Percentiles rank a stretch among this genome's conserved stretches.
Evolutionary conservation across 1,284 basidiomycete genomes (phyloP).

Genomic region (Malassezia sympodialis): DNA sequence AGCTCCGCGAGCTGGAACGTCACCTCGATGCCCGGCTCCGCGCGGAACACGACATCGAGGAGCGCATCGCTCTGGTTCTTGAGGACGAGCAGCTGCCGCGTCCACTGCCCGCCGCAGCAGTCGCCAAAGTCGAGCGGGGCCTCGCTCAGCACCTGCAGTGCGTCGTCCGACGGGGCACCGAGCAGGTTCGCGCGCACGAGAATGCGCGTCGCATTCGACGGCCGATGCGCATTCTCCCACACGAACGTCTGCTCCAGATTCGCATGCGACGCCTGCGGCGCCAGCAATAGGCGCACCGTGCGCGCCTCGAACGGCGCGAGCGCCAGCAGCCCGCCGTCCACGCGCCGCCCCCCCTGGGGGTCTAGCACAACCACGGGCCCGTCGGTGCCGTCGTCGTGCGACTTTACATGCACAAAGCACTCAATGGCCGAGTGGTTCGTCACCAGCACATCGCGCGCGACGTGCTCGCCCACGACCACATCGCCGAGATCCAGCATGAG

Average conservation of each 20-base stretch:
- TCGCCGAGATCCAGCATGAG: slow-evolving; percentile 43
- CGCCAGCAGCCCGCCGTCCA: slow-evolving; percentile 21
- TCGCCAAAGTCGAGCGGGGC: slow-evolving; percentile 52
- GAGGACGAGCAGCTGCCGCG: slow-evolving; percentile 50
- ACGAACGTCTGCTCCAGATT: slow-evolving; percentile 43
- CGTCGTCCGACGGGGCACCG: slow-evolving; percentile 47
- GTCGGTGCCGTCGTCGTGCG: slow-evolving; percentile 37
- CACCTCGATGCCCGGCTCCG: slow-evolving; percentile 50
- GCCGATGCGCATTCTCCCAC: slow-evolving; percentile 37
- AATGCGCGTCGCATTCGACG: slow-evolving; percentile 31
- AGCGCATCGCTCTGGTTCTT: slow-evolving; percentile 51
- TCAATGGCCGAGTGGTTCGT: slow-evolving; percentile 37
- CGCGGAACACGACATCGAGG: slow-evolving; percentile 51
- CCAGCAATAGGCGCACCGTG: slow-evolving; percentile 10
- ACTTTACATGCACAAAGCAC: slow-evolving; percentile 36
- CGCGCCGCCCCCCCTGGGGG: slow-evolving; percentile 16
- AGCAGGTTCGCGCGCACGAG: slow-evolving; percentile 44
- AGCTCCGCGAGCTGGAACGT: slow-evolving; percentile 51
- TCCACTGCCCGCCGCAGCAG: slow-evolving; percentile 51
- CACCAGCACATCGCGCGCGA: slow-evolving; percentile 25
- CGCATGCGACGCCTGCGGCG: slow-evolving; percentile 24
- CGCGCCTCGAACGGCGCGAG: slow-evolving; percentile 23
- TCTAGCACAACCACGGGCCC: slow-evolving; percentile 27
- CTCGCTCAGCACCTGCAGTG: slow-evolving; percentile 50
- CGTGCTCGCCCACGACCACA: slow-evolving; percentile 34